A percentile compares a stretch with the other conserved stretches of the same genome.
These are phyloP conservation scores for Gremmenia infestans DNA, from an alignment of 2,329 filamentous ascomycete genomes.

Conservation along the genomic window DNA sequence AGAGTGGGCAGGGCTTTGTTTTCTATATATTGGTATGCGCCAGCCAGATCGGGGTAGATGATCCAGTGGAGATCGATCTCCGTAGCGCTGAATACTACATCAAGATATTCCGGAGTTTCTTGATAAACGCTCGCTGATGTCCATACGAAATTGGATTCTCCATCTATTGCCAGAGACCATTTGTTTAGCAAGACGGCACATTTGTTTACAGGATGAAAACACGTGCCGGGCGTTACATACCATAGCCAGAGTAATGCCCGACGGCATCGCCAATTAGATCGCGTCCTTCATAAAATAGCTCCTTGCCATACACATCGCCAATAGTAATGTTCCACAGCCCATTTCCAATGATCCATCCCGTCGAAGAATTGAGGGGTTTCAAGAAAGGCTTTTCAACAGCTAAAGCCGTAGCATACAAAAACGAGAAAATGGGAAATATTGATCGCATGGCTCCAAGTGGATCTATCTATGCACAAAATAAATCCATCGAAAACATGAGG, in stretches of 20 bases:
- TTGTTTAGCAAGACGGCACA: not conserved
- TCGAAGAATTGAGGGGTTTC: not conserved
- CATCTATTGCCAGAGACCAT: constrained; percentile 32
- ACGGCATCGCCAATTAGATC: constrained; percentile 17
- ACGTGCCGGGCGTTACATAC: constrained; percentile 1
- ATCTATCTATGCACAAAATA: too few relatives aligned
- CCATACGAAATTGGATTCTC: constrained; percentile 43
- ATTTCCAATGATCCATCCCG: constrained; percentile 17
- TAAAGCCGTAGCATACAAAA: too few relatives aligned
- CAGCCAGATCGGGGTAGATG: constrained; percentile 42
- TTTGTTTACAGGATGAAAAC: not conserved
- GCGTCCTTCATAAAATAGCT: constrained; percentile 14
- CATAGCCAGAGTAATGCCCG: constrained; percentile 15
- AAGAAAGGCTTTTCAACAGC: not conserved
- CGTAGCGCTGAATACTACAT: constrained; percentile 41
- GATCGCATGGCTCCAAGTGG: too few relatives aligned
- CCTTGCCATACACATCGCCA: constrained; percentile 14
- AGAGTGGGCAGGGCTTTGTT: constrained; percentile 43
- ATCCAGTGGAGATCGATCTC: constrained; percentile 50
- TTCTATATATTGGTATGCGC: constrained; percentile 53
- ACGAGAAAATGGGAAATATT: too few relatives aligned
- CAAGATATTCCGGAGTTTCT: constrained; percentile 39
- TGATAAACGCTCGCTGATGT: constrained; percentile 40
- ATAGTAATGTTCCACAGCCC: constrained; percentile 22
- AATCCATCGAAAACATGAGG: too few relatives aligned